Conservation (phyloP, 1,284 basidiomycete genomes). For the Ceratobasidium sp. region DNA sequence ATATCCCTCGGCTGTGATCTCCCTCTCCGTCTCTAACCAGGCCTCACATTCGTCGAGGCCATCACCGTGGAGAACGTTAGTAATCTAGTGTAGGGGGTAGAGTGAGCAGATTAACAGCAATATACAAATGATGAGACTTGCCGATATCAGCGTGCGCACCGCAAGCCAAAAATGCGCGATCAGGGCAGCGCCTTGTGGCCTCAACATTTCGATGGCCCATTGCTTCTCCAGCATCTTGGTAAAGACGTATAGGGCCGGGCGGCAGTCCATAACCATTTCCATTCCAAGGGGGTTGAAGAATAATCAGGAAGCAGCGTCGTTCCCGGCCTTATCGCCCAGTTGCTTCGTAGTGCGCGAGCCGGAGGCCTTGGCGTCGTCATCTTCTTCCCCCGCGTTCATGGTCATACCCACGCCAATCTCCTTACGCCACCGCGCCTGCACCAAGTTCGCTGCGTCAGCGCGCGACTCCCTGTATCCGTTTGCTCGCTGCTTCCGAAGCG, state of each 20-base stretch:
- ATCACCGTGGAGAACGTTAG: too few species aligned
- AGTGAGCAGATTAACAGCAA: too few species aligned
- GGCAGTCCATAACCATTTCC: not conserved
- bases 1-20: not conserved
- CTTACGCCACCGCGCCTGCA: slow-evolving; percentile 5
- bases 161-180: not conserved
- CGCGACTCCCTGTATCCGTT: not conserved
- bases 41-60: not conserved
- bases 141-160: not conserved
- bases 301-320: not conserved
- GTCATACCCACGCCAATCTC: not conserved
- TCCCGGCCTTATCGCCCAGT: not conserved
- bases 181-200: not conserved
- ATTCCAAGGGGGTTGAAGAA: not conserved
- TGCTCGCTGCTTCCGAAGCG: not conserved
- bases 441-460: not conserved
- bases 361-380: not conserved
- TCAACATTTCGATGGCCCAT: not conserved
- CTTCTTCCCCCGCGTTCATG: not conserved
- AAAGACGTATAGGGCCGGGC: not conserved
- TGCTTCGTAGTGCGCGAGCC: not conserved
- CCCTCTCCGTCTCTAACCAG: not conserved
- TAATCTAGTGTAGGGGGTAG: too few species aligned
- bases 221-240: not conserved
- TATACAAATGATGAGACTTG: too few species aligned